Percentiles rank a stretch among this genome's conserved stretches.
Conservation (phyloP, 2,329 filamentous ascomycete species). For the Dothideomycetidae sp. region DNA sequence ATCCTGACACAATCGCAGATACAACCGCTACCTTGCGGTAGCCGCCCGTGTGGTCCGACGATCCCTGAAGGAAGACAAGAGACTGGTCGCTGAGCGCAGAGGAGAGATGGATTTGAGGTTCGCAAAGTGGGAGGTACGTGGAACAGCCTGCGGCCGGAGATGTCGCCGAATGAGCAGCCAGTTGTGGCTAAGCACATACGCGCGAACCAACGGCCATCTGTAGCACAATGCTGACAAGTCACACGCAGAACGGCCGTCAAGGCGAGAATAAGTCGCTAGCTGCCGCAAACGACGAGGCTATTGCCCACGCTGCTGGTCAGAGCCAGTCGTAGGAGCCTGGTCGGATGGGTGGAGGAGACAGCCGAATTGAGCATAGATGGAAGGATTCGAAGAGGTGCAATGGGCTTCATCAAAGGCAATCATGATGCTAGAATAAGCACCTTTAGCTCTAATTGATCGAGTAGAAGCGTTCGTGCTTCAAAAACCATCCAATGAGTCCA, state of each 20-base stretch:
- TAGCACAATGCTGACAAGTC: constrained; percentile 8
- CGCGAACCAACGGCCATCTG: no score
- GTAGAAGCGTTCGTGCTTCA: no score
- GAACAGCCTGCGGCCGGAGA: constrained; percentile 11
- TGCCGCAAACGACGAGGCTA: constrained; percentile 37
- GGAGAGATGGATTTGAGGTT: constrained; percentile 83
- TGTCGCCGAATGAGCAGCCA: no score
- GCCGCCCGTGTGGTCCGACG: constrained; percentile 89
- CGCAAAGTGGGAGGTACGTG: constrained; percentile 86
- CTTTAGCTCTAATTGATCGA: no score
- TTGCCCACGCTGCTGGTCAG: constrained; percentile 18
- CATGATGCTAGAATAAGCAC: no score
- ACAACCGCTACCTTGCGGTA: constrained; percentile 98
- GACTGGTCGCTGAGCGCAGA: constrained; percentile 74
- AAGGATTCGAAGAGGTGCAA: no score
- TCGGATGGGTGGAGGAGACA: no score
- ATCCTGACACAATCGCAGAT: constrained; percentile 42
- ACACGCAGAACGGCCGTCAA: constrained; percentile 80
- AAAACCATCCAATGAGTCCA: no score
- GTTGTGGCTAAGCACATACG: no score
- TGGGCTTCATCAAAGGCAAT: no score
- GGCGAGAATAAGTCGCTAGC: constrained; percentile 65
- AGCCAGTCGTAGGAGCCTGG: not conserved
- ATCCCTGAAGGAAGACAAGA: constrained; percentile 90
- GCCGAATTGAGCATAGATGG: no score